These are phyloP conservation scores for Excoecaria cochinchinensis DNA, from an alignment of 345 rosid genomes.

Conservation along the genomic window DNA sequence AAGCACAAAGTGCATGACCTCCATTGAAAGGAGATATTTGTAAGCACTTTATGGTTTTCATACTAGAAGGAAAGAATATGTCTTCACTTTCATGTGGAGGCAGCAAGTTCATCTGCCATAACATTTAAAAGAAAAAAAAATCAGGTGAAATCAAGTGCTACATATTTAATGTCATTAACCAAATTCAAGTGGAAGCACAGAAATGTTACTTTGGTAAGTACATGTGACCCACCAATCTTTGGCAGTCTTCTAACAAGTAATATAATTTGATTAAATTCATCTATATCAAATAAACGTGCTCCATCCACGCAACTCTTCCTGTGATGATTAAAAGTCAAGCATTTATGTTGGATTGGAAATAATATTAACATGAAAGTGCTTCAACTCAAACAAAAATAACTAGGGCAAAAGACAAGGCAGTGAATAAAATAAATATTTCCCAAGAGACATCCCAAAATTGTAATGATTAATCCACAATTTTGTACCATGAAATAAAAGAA, in stretches of 20 bases:
- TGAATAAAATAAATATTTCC: not conserved
- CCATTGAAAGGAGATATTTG: conserved; percentile 59
- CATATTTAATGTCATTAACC: not conserved
- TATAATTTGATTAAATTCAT: conserved; percentile 45
- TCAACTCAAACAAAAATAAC: not conserved
- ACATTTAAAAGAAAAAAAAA: not conserved
- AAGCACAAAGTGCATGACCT: conserved; percentile 62
- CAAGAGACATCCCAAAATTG: not conserved
- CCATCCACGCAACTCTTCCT: conserved; percentile 68
- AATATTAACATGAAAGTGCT: not conserved
- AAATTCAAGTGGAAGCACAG: conserved; percentile 8
- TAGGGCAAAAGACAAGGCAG: not conserved
- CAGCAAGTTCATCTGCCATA: conserved; percentile 60
- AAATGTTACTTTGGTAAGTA: conserved; percentile 66
- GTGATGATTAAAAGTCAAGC: not conserved
- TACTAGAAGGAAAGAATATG: conserved; percentile 51
- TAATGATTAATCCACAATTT: not conserved
- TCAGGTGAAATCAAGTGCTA: too few relatives aligned
- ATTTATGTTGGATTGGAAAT: not conserved
- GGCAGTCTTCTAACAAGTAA: conserved; percentile 62
- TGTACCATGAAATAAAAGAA: not conserved
- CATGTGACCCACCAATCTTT: conserved; percentile 52
- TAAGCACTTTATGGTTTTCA: conserved; percentile 73
- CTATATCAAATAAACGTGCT: conserved; percentile 80
- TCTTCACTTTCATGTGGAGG: conserved; percentile 68